phyloP scores from a whole-genome alignment of 1,139 yeast species.

The Blastobotrys petasosporus region DNA sequence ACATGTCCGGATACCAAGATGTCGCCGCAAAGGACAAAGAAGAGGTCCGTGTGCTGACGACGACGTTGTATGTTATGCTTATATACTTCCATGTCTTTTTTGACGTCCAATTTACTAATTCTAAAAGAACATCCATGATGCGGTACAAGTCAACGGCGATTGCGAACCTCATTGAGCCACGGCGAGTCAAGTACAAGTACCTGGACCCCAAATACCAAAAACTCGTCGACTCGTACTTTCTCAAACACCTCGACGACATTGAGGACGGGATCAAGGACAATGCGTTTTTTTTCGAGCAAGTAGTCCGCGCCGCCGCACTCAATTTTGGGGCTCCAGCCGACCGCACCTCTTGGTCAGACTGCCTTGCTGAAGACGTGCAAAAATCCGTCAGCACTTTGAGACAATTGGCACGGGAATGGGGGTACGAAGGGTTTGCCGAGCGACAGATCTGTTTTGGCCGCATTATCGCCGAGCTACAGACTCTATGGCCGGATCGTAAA shows the following conservation, averaged over 20 bases:
- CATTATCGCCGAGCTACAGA: constrained; percentile 43
- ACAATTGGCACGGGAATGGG: constrained; percentile 76
- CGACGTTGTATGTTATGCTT: constrained; percentile 23
- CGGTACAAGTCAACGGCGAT: constrained; percentile 22
- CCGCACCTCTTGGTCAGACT: constrained; percentile 43
- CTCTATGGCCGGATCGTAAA: constrained; percentile 37
- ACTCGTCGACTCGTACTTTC: constrained; percentile 17
- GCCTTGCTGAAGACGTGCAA: constrained; percentile 46
- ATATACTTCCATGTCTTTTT: background rate
- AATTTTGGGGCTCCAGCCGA: constrained; percentile 50
- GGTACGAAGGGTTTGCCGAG: constrained; percentile 53
- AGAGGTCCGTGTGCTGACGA: constrained; percentile 23
- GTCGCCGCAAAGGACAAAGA: constrained; percentile 18
- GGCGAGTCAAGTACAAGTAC: constrained; percentile 21
- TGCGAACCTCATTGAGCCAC: constrained; percentile 22
- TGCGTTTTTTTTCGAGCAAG: constrained; percentile 39
- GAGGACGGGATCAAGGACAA: constrained; percentile 46
- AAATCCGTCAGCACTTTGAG: constrained; percentile 57
- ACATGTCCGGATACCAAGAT: constrained; percentile 3
- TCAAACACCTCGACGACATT: constrained; percentile 40
- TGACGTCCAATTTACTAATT: background rate
- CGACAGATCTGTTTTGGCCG: constrained; percentile 43
- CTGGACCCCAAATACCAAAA: constrained; percentile 16
- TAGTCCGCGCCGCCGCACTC: constrained; percentile 45
- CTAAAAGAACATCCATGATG: constrained; percentile 20